phyloP scores from a whole-genome alignment of 805 yeast genomes.

The Candida saitoana region DNA sequence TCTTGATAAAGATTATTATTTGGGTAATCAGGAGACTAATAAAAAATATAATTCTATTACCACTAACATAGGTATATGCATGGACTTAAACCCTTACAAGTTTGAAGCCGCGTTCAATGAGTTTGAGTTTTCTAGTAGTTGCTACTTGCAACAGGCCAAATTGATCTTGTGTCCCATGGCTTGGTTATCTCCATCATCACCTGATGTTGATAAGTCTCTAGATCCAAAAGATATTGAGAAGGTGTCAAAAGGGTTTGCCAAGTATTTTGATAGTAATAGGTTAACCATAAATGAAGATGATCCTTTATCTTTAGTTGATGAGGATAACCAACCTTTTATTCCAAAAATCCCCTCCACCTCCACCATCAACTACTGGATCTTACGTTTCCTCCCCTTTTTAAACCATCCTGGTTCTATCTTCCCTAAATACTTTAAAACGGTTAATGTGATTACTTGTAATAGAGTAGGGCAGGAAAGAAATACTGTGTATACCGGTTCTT shows the following conservation, averaged over 20 bases:
- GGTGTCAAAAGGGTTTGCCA: constrained; percentile 3
- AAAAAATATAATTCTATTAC: constrained; percentile 9
- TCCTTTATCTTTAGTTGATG: not conserved
- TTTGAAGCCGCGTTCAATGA: constrained; percentile 73
- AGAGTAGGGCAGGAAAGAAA: constrained; percentile 75
- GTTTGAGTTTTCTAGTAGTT: constrained; percentile 65
- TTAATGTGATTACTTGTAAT: constrained; percentile 55
- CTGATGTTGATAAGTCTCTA: not conserved
- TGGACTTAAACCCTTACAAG: constrained; percentile 88
- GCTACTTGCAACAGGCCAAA: constrained; percentile 44
- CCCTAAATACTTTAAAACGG: constrained; percentile 19
- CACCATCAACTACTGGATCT: constrained; percentile 70
- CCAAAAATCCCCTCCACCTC: constrained; percentile 40
- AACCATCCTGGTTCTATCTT: constrained; percentile 27
- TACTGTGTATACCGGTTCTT: constrained; percentile 64
- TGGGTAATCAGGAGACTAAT: constrained; percentile 5
- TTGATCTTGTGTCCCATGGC: constrained; percentile 80
- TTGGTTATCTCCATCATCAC: constrained; percentile 62
- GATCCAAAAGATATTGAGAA: not conserved
- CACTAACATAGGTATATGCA: constrained; percentile 79
- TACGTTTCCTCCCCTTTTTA: constrained; percentile 63
- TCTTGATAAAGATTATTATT: constrained; percentile 16
- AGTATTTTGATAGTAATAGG: constrained; percentile 6
- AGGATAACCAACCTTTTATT: constrained; percentile 10
- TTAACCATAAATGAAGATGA: constrained; percentile 1